phyloP scores from a whole-genome alignment of 2,329 filamentous ascomycete species.

The Cytospora mali region DNA sequence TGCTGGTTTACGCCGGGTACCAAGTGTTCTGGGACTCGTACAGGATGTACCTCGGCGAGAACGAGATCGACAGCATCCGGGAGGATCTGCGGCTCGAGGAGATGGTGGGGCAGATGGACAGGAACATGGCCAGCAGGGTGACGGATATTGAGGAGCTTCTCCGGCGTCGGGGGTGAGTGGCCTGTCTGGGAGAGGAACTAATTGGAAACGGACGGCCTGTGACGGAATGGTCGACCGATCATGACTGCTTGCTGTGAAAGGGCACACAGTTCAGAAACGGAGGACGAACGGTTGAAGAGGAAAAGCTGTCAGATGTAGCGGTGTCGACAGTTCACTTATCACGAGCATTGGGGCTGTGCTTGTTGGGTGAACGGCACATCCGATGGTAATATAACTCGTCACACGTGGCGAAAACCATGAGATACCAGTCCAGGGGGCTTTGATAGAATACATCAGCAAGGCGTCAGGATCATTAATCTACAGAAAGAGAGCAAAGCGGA shows the following conservation, averaged over 20 bases:
- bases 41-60: conserved; percentile 17
- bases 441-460: conserved; percentile 14
- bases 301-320: neutral
- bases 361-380: neutral
- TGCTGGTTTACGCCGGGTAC: conserved; percentile 23
- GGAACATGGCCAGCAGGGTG: conserved; percentile 17
- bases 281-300: too few species aligned
- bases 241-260: too few species aligned
- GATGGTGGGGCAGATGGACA: conserved; percentile 42
- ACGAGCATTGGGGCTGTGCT: neutral
- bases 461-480: conserved; percentile 8
- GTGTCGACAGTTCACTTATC: neutral
- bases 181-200: too few species aligned
- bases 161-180: conserved; percentile 10
- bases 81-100: conserved; percentile 21
- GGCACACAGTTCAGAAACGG: too few species aligned
- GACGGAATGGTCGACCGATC: too few species aligned
- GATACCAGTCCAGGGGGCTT: conserved; percentile 10
- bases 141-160: conserved; percentile 16
- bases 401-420: neutral
- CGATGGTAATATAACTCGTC: neutral
- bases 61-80: conserved; percentile 20
- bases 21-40: conserved; percentile 21
- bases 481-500: neutral
- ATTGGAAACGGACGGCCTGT: neutral